Percentiles rank a stretch among this genome's conserved stretches.
Evolutionary conservation across 805 yeast genomes (phyloP).

Genomic region (Jamesozyma lodderae): DNA sequence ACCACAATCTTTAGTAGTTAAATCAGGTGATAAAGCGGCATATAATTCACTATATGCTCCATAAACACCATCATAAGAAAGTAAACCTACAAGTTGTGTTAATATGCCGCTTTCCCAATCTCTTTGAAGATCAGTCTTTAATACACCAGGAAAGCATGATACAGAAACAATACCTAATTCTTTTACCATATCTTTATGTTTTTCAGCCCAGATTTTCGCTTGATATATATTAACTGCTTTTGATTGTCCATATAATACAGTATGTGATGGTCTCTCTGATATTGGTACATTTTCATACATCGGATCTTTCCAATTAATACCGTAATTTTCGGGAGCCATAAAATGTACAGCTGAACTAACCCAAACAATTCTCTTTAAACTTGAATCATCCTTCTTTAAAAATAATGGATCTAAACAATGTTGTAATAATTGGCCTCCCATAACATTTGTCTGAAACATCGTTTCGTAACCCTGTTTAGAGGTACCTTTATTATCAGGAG

Average conservation of each 20-base stretch:
- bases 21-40: slow-evolving; percentile 31
- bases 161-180: slow-evolving; percentile 27
- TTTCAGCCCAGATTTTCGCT: slow-evolving; percentile 31
- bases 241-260: slow-evolving; percentile 31
- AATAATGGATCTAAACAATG: slow-evolving; percentile 32
- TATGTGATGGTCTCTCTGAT: slow-evolving; percentile 14
- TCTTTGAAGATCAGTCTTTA: slow-evolving; percentile 29
- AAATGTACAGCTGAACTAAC: slow-evolving; percentile 31
- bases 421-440: slow-evolving; percentile 34
- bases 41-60: slow-evolving; percentile 35
- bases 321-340: slow-evolving; percentile 23
- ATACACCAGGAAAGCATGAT: slow-evolving; percentile 32
- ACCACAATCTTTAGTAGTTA: slow-evolving; percentile 26
- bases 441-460: slow-evolving; percentile 31
- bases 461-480: slow-evolving; percentile 32
- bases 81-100: slow-evolving; percentile 7
- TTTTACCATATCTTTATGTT: slow-evolving; percentile 18
- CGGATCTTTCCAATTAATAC: slow-evolving; percentile 29
- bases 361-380: slow-evolving; percentile 33
- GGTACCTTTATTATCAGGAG: slow-evolving; percentile 20
- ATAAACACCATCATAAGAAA: slow-evolving; percentile 17
- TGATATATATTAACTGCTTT: slow-evolving; percentile 31
- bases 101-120: slow-evolving; percentile 15
- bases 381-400: slow-evolving; percentile 26
- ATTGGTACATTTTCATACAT: slow-evolving; percentile 15